Evolutionary conservation across 805 yeast species (phyloP), one percentile per base, ranked within the genome.

Genomic region (Candida silvicultrix): DNA sequence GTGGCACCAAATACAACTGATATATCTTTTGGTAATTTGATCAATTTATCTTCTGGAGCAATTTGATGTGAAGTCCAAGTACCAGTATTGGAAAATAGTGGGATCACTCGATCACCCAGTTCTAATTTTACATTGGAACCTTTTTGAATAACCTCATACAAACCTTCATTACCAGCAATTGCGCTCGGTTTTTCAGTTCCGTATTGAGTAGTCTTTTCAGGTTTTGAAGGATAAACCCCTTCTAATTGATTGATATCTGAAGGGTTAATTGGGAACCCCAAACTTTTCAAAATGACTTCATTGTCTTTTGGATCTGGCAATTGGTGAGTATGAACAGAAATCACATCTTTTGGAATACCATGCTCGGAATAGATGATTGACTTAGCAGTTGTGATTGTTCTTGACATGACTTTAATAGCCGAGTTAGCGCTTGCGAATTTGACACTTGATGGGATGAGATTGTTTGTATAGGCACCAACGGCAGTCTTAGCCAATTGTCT

Each of bases 101-200:
- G 97, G 39, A 92, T 77, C 35, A 83, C 88, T 90, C 95, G 89
- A 63, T 94, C 98, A 40, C 96, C 97, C 2, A 69, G 67, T 40
- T 69, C 55, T 43, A 86, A 69, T 7, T 55, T 51, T 10, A 80
- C 85, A 15, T 65, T 57, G 10, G 72, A 53, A 19, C 96, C 96
- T 10, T 78, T 76, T 45, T 81, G 79, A n/a, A 86, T 60, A n/a
- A 92, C 83, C 60, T 88, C 85, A 60, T 87, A 90, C 11, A 88
- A 75, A 20, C 97, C 98, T 66, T 92, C 99, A 62, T 94, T 94
- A 45, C 99, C 99, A 34, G 90, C 89, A 41, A 89, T 83, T 5
- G 95, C 95, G 9, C 80, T 68, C 3, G 95, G 90, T 38, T 74
- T 77, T 4, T 67, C 66, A 1, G 87, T 77, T 8, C 81, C 80